These are phyloP conservation scores for Rubia peregrina DNA, from an alignment of 305 asterid species.

Conservation along the genomic window DNA sequence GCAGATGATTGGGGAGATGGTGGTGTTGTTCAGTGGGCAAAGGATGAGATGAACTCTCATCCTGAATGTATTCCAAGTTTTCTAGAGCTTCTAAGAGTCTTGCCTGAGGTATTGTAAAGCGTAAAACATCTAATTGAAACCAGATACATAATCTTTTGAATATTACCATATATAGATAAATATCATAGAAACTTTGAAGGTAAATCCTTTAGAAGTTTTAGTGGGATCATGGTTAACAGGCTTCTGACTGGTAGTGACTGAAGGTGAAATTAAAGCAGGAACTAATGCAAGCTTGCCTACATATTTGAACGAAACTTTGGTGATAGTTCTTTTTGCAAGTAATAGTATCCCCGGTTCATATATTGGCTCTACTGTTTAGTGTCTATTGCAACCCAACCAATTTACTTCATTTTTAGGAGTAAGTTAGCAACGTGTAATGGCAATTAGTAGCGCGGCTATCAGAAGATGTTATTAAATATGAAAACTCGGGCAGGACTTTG, in stretches of 20 bases:
- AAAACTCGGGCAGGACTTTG: neutral
- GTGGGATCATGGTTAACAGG: conserved; percentile 2
- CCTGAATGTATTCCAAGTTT: conserved; percentile 89
- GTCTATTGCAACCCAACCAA: neutral
- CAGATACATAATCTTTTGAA: neutral
- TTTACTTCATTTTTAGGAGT: too few relatives aligned
- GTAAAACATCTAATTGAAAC: neutral
- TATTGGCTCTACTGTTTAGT: neutral
- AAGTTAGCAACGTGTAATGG: neutral
- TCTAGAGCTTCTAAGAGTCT: conserved; percentile 90
- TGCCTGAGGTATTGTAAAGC: conserved; percentile 72
- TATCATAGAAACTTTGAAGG: neutral
- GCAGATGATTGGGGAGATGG: conserved; percentile 97
- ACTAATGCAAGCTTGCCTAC: neutral
- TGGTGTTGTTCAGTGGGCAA: conserved; percentile 81
- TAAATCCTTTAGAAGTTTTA: neutral
- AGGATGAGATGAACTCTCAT: conserved; percentile 83
- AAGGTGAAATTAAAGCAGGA: neutral
- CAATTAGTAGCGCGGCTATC: neutral
- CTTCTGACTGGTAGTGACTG: neutral
- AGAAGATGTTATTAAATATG: neutral
- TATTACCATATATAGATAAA: neutral
- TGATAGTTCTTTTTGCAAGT: neutral
- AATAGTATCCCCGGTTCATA: conserved; percentile 3
- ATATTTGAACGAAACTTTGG: neutral